phyloP scores from a whole-genome alignment of 345 rosid species.

The Gossypium thurberi region DNA sequence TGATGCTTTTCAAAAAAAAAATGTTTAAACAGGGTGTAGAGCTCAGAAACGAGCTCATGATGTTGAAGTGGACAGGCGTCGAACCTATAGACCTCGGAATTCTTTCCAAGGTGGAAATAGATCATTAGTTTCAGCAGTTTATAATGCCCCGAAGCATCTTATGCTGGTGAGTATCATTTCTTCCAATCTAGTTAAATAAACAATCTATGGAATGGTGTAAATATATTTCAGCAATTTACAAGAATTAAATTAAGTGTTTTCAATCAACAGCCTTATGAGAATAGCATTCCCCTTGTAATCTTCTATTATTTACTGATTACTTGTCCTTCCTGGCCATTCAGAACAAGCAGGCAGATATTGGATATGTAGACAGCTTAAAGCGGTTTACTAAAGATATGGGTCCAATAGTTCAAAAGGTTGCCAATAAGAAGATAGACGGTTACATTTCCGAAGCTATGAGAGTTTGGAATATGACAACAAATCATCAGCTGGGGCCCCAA shows the following conservation, averaged over 20 bases:
- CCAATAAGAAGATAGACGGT: slow-evolving; percentile 15
- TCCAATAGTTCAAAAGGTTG: slow-evolving; percentile 23
- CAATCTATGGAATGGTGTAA: background rate
- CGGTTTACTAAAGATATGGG: slow-evolving; percentile 21
- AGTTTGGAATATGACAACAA: background rate
- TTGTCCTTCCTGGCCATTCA: slow-evolving; percentile 10
- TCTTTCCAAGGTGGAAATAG: slow-evolving; percentile 12
- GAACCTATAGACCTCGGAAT: slow-evolving; percentile 14
- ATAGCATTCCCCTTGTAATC: background rate
- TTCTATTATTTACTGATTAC: slow-evolving; percentile 6
- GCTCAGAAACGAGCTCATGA: background rate
- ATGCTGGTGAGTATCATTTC: slow-evolving; percentile 15
- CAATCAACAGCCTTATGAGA: background rate
- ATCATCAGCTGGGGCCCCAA: background rate
- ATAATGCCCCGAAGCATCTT: slow-evolving; percentile 9
- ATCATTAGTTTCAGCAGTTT: slow-evolving; percentile 13
- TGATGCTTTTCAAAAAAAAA: background rate
- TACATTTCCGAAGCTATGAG: slow-evolving; percentile 2
- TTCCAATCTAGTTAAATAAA: background rate
- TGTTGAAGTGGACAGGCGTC: slow-evolving; percentile 8
- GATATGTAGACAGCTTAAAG: slow-evolving; percentile 19
- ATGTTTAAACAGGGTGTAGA: slow-evolving; percentile 8
- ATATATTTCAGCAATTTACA: background rate
- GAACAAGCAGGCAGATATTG: slow-evolving; percentile 5
- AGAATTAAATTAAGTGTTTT: background rate